Evolutionary conservation across 164 flowering plant species (phyloP).

Genomic region (Piper betle): DNA sequence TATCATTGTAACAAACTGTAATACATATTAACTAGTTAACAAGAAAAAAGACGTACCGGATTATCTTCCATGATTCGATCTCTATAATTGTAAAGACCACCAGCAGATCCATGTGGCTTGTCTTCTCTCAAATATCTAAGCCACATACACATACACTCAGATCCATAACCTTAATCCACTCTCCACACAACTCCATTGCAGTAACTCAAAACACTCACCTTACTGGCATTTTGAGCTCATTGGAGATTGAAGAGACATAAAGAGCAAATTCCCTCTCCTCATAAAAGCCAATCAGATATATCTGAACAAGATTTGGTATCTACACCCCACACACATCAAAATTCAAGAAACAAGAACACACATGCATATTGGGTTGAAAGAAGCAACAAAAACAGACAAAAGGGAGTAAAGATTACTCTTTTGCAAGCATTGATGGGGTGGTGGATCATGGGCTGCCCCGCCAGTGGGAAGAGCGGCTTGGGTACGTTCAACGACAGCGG

Average conservation of each 20-base stretch:
- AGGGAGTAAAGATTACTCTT: conserved; percentile 34
- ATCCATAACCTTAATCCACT: neutral
- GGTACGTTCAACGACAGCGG: conserved; percentile 83
- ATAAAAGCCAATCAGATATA: conserved; percentile 90
- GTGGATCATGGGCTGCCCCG: conserved; percentile 95
- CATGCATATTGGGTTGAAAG: neutral
- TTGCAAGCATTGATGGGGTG: conserved; percentile 97
- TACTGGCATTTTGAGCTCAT: conserved; percentile 92
- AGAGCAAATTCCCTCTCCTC: conserved; percentile 97
- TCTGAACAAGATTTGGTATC: conserved; percentile 87
- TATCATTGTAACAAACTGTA: neutral
- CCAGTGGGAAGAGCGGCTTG: conserved; percentile 90
- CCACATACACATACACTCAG: conserved; percentile 4
- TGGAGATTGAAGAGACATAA: conserved; percentile 81
- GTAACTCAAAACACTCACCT: conserved; percentile 27
- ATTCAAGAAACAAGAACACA: neutral
- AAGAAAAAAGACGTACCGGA: conserved; percentile 41
- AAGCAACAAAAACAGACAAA: neutral
- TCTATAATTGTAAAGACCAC: conserved; percentile 85
- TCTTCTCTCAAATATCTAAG: conserved; percentile 88
- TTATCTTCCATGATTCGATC: conserved; percentile 91
- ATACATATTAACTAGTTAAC: neutral
- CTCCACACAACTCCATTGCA: neutral
- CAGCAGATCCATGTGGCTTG: conserved; percentile 97
- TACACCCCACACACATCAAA: conserved; percentile 3